A percentile compares a stretch with the other conserved stretches of the same genome.
Conservation (phyloP, 2,329 filamentous ascomycete genomes). For the Fusarium musae region DNA sequence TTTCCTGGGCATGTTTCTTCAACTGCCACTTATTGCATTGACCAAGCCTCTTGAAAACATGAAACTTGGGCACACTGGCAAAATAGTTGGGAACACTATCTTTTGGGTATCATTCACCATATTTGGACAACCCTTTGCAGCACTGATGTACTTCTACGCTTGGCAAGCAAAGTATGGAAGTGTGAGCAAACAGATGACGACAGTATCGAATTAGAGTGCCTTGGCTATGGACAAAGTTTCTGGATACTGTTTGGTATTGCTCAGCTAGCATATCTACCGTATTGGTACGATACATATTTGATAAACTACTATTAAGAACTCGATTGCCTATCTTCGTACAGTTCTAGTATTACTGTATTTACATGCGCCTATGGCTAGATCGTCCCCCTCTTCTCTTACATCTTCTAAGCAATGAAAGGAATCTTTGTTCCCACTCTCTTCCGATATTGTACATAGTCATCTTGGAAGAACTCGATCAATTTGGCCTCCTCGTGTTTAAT, state of each 20-base stretch:
- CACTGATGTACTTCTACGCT: conserved; percentile 94
- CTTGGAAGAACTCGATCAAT: conserved; percentile 83
- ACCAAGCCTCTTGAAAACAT: conserved; percentile 85
- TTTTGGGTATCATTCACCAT: conserved; percentile 98
- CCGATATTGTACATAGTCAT: conserved; percentile 81
- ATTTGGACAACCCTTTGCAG: conserved; percentile 92
- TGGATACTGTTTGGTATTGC: conserved; percentile 3
- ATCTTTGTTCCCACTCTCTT: conserved; percentile 80
- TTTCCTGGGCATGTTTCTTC: conserved; percentile 92
- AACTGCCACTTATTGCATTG: conserved; percentile 86
- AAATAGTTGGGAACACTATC: conserved; percentile 87
- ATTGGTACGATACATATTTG: conserved; percentile 6
- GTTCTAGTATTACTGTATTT: background rate
- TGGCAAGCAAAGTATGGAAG: conserved; percentile 98
- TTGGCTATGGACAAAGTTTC: background rate
- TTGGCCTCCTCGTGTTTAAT: conserved; percentile 83
- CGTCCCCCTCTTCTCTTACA: background rate
- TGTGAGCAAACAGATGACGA: conserved; percentile 63
- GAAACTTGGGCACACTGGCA: conserved; percentile 75
- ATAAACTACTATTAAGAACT: background rate
- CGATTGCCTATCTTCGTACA: background rate
- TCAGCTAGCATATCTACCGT: background rate
- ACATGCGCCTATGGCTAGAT: background rate
- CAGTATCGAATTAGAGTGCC: conserved; percentile 6
- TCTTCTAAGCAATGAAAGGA: conserved; percentile 66